Base-by-base conservation (phyloP, 2,329 filamentous ascomycete genomes). In the Colletotrichum sp. region DNA sequence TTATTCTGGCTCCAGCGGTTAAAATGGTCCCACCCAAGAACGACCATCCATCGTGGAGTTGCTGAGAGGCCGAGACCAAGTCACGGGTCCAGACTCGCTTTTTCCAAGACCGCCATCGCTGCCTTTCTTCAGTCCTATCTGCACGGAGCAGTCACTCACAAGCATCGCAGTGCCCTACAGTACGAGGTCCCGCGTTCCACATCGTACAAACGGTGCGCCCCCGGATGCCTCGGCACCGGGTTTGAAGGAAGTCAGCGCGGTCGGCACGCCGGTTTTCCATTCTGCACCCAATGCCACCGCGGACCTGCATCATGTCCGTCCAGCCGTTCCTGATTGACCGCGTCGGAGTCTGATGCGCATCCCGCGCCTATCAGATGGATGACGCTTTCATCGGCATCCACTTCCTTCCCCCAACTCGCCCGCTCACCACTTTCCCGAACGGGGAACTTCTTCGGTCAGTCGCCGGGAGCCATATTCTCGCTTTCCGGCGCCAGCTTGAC, bases 271-370 rank as follows among this genome's bases (percentile, higher is more conserved):
- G 64, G 9, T 26, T 64, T 69, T 59, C 30, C 58, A 43, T 69
- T 55, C 21, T 34, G 36, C 56, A 24, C 66, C 66, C 55, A 61
- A 28, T 14, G 21, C 58, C 64, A 28, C 61, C 28, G 58, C 58
- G 69, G 73, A 73, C 73, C 69, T 75, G 70, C 69, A 75, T 75
- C 56, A 43, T 55, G 64, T 75, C 58, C 48, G 62, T 64, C 48
- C 64, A 63, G 34, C 34, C 36, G 48, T 75, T 48, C 63, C 63
- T 73, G 64, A 68, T 68, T 69, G 56, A 59, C 58, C 34, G 48
- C 70, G 63, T 65, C 70, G 63, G 64, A 73, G 48, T 32, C 14
- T 48, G 62, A 36, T 52, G 48, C 30, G 10, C 43, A 59, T 36
- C 18, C 28, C 36, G 21, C 26, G 62, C 52, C 62, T 28, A 18